A percentile compares a stretch with the other conserved stretches of the same genome.
Conservation (phyloP, 2,329 filamentous ascomycete species). For the Fusarium subglutinans region DNA sequence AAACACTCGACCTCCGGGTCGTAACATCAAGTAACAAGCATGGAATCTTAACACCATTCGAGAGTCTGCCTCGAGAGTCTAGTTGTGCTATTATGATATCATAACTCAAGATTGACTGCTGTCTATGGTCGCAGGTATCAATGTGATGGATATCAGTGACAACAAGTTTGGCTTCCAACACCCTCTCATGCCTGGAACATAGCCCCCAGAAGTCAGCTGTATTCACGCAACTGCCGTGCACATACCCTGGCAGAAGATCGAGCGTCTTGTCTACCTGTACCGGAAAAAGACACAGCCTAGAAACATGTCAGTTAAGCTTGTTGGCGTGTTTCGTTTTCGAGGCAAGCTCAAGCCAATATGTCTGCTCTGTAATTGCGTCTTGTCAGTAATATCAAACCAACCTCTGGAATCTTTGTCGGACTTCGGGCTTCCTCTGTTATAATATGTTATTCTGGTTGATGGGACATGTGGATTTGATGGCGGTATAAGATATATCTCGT, state of each 20-base stretch:
- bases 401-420: background rate
- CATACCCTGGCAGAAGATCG: background rate
- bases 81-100: background rate
- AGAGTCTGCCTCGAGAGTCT: background rate
- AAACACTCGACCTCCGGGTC: background rate
- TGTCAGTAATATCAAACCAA: background rate
- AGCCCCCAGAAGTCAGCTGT: background rate
- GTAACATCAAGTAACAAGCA: slow-evolving; percentile 4
- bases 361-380: background rate
- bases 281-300: background rate
- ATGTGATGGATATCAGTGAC: background rate
- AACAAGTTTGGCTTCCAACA: background rate
- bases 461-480: background rate
- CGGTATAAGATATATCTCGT: background rate
- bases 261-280: background rate
- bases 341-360: background rate
- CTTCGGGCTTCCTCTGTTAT: background rate
- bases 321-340: background rate
- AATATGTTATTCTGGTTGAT: background rate
- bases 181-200: background rate
- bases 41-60: background rate
- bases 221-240: background rate
- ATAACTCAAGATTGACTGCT: slow-evolving; percentile 2
- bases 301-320: background rate
- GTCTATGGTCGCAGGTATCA: background rate